Evolutionary conservation across 768 basidiomycete genomes (phyloP).

Genomic region (Fomitopsis serialis): DNA sequence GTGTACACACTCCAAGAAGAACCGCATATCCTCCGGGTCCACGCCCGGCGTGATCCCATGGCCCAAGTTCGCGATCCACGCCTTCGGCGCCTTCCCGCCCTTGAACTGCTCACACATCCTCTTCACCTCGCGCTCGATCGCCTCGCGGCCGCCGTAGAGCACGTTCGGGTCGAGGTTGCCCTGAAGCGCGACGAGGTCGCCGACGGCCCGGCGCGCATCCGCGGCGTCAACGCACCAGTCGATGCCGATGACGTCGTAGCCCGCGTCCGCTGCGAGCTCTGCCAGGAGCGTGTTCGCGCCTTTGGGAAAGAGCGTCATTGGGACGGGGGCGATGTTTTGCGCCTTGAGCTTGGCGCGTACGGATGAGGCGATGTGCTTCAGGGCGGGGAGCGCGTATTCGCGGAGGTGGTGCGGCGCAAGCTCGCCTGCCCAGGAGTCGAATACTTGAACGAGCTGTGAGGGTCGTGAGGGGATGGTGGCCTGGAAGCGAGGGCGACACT

Average conservation of each 20-base stretch:
- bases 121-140: slow-evolving; percentile 83
- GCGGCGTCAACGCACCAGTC: slow-evolving; percentile 87
- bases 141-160: slow-evolving; percentile 79
- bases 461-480: not conserved
- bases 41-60: slow-evolving; percentile 97
- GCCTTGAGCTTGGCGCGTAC: slow-evolving; percentile 56
- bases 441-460: slow-evolving; percentile 87
- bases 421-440: slow-evolving; percentile 95
- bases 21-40: slow-evolving; percentile 86
- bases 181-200: slow-evolving; percentile 66
- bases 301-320: slow-evolving; percentile 93
- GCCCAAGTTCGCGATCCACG: slow-evolving; percentile 97
- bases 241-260: slow-evolving; percentile 86
- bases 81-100: slow-evolving; percentile 45
- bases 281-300: slow-evolving; percentile 77
- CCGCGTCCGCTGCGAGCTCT: slow-evolving; percentile 51
- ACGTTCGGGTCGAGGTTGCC: slow-evolving; percentile 92
- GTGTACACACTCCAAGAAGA: slow-evolving; percentile 88
- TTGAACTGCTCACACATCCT: slow-evolving; percentile 75
- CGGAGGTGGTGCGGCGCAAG: slow-evolving; percentile 84
- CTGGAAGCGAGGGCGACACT: slow-evolving; percentile 12
- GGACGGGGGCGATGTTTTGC: slow-evolving; percentile 51
- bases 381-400: slow-evolving; percentile 77
- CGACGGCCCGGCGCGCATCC: slow-evolving; percentile 60
- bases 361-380: slow-evolving; percentile 63